Conservation (phyloP, 345 rosid species). For the Salix dunnii region DNA sequence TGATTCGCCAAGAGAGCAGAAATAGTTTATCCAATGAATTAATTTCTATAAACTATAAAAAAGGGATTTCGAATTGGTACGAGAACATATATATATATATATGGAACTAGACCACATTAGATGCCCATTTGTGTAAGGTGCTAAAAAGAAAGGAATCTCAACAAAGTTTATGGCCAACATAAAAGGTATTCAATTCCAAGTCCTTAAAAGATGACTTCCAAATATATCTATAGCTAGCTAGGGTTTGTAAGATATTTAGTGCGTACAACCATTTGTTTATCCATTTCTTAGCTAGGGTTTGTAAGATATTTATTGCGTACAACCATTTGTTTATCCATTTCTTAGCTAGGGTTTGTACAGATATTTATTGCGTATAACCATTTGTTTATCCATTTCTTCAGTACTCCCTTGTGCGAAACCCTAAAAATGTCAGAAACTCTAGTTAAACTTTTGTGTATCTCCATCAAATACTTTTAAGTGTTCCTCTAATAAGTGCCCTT, state of each 20-base stretch:
- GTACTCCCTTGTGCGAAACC: background rate
- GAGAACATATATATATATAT: too few species aligned
- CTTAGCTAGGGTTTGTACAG: slow-evolving; percentile 1
- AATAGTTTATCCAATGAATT: background rate
- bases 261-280: slow-evolving; percentile 1
- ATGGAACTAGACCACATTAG: background rate
- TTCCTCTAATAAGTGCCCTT: background rate
- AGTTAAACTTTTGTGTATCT: background rate
- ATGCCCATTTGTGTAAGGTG: background rate
- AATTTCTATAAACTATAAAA: background rate
- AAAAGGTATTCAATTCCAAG: background rate
- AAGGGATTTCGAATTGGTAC: background rate
- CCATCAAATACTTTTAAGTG: too few species aligned
- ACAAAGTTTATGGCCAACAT: background rate
- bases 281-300: slow-evolving; percentile 4
- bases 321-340: background rate
- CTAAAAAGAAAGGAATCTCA: background rate
- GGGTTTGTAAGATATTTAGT: background rate
- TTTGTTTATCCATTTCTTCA: background rate
- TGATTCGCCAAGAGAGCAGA: background rate
- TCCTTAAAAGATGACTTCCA: slow-evolving; percentile 8
- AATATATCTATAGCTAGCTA: slow-evolving; percentile 1
- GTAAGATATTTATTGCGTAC: background rate
- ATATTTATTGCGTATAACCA: background rate
- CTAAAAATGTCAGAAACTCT: background rate